Percentiles rank a stretch among this genome's conserved stretches.
Evolutionary conservation across 2,329 filamentous ascomycete genomes (phyloP).

Genomic region (Penicillium sp.): DNA sequence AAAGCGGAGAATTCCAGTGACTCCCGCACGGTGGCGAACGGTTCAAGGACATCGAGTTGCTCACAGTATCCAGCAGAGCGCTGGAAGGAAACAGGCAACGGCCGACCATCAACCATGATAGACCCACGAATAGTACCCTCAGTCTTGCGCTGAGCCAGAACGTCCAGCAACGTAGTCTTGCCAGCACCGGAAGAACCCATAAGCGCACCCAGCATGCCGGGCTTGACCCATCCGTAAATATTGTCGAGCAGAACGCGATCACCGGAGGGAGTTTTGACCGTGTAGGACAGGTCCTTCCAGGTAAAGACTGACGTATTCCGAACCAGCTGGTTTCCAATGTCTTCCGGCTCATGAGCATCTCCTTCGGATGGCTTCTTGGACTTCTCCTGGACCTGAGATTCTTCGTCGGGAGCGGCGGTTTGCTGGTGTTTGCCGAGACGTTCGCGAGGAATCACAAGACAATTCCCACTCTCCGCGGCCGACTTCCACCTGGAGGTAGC

Average conservation of each 20-base stretch:
- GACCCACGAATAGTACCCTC: conserved; percentile 11
- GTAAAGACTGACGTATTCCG: conserved; percentile 14
- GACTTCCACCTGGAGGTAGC: conserved; percentile 58
- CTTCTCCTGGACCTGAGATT: conserved; percentile 40
- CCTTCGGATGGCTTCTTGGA: conserved; percentile 19
- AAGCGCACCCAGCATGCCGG: conserved; percentile 13
- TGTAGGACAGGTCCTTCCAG: conserved; percentile 13
- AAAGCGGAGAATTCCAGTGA: conserved; percentile 11
- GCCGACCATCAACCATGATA: conserved; percentile 12
- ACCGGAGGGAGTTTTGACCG: conserved; percentile 11
- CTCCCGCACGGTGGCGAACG: conserved; percentile 14
- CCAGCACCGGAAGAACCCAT: conserved; percentile 15
- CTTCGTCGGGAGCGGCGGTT: conserved; percentile 46
- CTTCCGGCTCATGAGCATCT: conserved; percentile 15
- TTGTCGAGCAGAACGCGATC: conserved; percentile 12
- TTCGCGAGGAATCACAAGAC: conserved; percentile 62
- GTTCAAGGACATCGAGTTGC: conserved; percentile 13
- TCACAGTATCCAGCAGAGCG: conserved; percentile 16
- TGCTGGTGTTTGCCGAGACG: conserved; percentile 1
- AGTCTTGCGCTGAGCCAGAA: conserved; percentile 14
- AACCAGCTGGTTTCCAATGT: conserved; percentile 11
- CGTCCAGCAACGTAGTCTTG: conserved; percentile 12
- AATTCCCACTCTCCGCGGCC: conserved; percentile 52
- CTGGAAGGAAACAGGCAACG: conserved; percentile 12
- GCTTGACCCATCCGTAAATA: conserved; percentile 14